Percentiles rank a stretch among this genome's conserved stretches.
Evolutionary conservation across 306 rosid genomes (phyloP).

Genomic region (Cyclanthera cordifolia): DNA sequence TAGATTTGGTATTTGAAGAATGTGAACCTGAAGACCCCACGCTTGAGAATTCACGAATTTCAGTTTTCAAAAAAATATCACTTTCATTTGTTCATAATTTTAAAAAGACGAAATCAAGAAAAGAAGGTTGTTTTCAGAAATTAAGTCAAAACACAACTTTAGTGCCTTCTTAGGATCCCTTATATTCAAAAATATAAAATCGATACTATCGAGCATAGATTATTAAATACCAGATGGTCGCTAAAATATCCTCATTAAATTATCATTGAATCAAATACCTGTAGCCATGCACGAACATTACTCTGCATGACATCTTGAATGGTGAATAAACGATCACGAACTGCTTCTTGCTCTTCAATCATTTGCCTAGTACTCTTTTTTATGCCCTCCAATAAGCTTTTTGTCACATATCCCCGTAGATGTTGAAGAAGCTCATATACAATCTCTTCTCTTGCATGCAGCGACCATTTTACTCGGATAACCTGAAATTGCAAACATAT

Average conservation of each 20-base stretch:
- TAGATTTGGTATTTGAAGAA: background rate
- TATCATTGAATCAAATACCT: conserved; percentile 34
- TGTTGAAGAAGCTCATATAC: conserved; percentile 80
- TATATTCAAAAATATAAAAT: background rate
- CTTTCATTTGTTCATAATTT: background rate
- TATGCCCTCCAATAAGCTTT: conserved; percentile 44
- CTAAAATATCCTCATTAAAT: background rate
- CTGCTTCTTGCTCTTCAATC: conserved; percentile 99
- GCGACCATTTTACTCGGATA: conserved; percentile 94
- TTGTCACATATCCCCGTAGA: conserved; percentile 54
- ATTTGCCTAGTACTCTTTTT: conserved; percentile 64
- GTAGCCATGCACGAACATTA: conserved; percentile 90
- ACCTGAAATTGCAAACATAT: conserved; percentile 36
- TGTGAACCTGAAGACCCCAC: too few relatives aligned
- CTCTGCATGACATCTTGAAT: conserved; percentile 97
- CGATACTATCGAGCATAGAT: background rate
- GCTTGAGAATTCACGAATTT: background rate
- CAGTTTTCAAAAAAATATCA: background rate
- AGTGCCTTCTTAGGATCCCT: background rate
- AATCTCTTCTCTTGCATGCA: conserved; percentile 93
- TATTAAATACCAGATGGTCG: background rate
- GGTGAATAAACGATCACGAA: conserved; percentile 80
- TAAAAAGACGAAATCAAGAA: background rate
- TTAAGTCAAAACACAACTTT: background rate
- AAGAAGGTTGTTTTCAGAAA: background rate